Conservation (phyloP, 139 green algal genomes). For the Auxenochlorella protothecoides region DNA sequence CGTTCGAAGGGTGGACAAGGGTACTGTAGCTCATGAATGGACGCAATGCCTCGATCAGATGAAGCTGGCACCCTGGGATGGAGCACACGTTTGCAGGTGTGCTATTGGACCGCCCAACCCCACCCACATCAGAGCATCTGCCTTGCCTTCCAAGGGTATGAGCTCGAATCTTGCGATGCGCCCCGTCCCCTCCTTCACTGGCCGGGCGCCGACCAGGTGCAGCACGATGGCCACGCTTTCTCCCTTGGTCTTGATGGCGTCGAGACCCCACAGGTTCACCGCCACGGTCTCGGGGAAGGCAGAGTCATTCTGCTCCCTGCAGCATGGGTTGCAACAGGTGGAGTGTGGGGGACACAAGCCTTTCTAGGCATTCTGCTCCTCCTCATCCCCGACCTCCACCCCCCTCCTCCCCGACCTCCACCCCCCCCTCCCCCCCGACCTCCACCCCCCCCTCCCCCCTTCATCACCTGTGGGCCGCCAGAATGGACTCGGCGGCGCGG, state of each 20-base stretch:
- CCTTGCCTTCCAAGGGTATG: conserved; percentile 37
- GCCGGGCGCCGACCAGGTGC: conserved; percentile 69
- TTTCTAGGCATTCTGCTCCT: too few species aligned
- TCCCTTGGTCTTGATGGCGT: conserved; percentile 95
- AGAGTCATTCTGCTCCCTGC: conserved; percentile 39
- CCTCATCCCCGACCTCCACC: not conserved
- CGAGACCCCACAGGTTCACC: conserved; percentile 95
- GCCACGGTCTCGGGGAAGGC: conserved; percentile 83
- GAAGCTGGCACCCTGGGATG: too few species aligned
- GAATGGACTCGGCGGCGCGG: conserved; percentile 45
- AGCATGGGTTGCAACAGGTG: too few species aligned
- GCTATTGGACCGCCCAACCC: too few species aligned
- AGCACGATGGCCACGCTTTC: conserved; percentile 78
- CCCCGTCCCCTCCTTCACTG: conserved; percentile 76
- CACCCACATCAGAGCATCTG: not conserved
- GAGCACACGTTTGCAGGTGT: too few species aligned
- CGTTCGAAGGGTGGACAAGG: too few species aligned
- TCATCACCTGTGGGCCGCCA: conserved; percentile 46
- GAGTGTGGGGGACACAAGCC: too few species aligned
- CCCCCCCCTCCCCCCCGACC: not conserved
- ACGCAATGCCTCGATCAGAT: too few species aligned
- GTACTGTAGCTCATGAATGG: too few species aligned
- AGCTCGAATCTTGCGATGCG: conserved; percentile 79
- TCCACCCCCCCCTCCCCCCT: not conserved
- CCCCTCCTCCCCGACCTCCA: not conserved